Evolutionary conservation across 2,329 filamentous ascomycete species (phyloP).

Genomic region (Botrytis pseudocinerea): DNA sequence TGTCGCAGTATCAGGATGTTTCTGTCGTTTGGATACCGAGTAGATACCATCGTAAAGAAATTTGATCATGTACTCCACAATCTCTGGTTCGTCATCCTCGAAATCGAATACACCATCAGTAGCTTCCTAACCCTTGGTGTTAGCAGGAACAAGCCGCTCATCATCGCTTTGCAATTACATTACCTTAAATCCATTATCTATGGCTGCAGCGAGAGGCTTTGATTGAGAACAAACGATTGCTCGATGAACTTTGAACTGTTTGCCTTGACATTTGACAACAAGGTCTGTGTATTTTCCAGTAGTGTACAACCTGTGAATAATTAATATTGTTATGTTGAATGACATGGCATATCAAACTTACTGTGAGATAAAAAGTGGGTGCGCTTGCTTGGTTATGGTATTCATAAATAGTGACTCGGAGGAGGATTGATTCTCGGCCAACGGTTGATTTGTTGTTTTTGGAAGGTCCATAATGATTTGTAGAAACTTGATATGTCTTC

Average conservation of each 20-base stretch:
- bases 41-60: slow-evolving; percentile 22
- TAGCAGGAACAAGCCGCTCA: not conserved
- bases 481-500: not conserved
- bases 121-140: slow-evolving; percentile 19
- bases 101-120: slow-evolving; percentile 18
- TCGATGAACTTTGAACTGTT: slow-evolving; percentile 30
- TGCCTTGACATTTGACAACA: slow-evolving; percentile 28
- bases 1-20: slow-evolving; percentile 16
- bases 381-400: not conserved
- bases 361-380: not conserved
- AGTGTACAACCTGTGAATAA: slow-evolving; percentile 6
- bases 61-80: slow-evolving; percentile 23
- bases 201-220: slow-evolving; percentile 27
- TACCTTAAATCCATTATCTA: slow-evolving; percentile 27
- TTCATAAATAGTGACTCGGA: not conserved
- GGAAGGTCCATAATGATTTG: not conserved
- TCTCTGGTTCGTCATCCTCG: slow-evolving; percentile 24
- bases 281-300: slow-evolving; percentile 29
- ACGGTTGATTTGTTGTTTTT: not conserved
- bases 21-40: slow-evolving; percentile 3
- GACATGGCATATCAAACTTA: not conserved
- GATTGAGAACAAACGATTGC: slow-evolving; percentile 32
- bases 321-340: not conserved
- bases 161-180: not conserved
- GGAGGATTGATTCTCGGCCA: not conserved